phyloP scores from a whole-genome alignment of 1,139 yeast genomes.

The Dujonia santamariae region DNA sequence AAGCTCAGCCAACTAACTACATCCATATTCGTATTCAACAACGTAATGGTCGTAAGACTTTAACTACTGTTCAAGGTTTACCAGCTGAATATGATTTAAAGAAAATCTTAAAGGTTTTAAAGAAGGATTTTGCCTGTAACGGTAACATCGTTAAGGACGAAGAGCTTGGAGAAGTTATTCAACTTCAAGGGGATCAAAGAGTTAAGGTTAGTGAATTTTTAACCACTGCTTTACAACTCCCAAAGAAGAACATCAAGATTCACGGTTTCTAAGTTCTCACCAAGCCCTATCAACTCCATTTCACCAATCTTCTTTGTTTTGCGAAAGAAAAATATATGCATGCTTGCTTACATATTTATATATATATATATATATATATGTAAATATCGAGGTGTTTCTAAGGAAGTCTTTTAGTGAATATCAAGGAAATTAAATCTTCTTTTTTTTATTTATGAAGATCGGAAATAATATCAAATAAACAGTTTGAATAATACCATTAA shows the following conservation, averaged over 20 bases:
- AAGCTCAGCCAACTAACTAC: constrained; percentile 91
- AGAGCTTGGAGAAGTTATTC: constrained; percentile 95
- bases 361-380: no score
- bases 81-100: constrained; percentile 94
- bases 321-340: no score
- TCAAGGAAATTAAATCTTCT: no score
- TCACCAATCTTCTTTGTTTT: no score
- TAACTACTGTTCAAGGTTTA: constrained; percentile 97
- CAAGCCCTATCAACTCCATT: no score
- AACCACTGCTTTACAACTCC: constrained; percentile 81
- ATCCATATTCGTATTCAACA: constrained; percentile 99
- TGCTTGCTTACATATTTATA: no score
- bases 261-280: constrained; percentile 93
- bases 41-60: constrained; percentile 99
- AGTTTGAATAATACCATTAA: no score
- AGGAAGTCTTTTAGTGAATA: no score
- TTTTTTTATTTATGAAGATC: no score
- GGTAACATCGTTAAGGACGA: constrained; percentile 97
- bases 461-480: no score
- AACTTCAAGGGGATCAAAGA: constrained; percentile 98
- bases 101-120: constrained; percentile 88
- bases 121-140: constrained; percentile 98
- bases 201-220: constrained; percentile 93
- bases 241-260: constrained; percentile 95
- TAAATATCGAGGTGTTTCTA: no score